A percentile compares a stretch with the other conserved stretches of the same genome.
phyloP scores from a whole-genome alignment of 305 asterid species.

The Andrographis paniculata region DNA sequence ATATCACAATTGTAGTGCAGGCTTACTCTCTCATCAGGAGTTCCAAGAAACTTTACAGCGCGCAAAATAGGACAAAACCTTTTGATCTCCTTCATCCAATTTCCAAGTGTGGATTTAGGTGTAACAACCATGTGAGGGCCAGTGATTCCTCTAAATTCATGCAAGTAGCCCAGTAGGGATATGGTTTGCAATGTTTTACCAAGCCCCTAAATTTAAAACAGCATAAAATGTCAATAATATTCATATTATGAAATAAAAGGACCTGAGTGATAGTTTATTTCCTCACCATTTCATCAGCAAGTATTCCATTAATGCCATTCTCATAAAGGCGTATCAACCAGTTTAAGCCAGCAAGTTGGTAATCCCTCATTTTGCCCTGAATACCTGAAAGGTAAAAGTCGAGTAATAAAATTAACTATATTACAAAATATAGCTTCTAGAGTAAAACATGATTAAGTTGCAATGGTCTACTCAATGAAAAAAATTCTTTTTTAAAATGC shows the following conservation, averaged over 20 bases:
- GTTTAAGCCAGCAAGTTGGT: constrained; percentile 96
- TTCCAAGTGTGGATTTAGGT: constrained; percentile 97
- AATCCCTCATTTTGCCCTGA: constrained; percentile 99
- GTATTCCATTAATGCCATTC: constrained; percentile 97
- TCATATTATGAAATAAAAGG: neutral
- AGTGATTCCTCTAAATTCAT: constrained; percentile 90
- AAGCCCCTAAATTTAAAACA: constrained; percentile 50
- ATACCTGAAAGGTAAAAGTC: constrained; percentile 47
- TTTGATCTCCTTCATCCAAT: constrained; percentile 98
- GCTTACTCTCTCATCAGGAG: constrained; percentile 95
- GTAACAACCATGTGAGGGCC: constrained; percentile 99
- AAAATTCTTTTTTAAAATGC: neutral
- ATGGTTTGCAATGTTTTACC: constrained; percentile 98
- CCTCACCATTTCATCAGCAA: constrained; percentile 96
- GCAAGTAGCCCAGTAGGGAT: constrained; percentile 85
- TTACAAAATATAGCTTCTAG: neutral
- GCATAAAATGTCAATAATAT: constrained; percentile 13
- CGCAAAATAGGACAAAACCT: constrained; percentile 91
- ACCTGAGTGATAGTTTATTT: neutral
- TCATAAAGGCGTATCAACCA: constrained; percentile 95
- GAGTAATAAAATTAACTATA: neutral
- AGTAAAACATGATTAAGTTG: neutral
- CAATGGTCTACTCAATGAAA: neutral
- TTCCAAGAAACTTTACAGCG: constrained; percentile 92
- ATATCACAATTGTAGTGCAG: constrained; percentile 12